Conservation (phyloP, 176 grass and related monocot genomes). For the Oryza officinalis region DNA sequence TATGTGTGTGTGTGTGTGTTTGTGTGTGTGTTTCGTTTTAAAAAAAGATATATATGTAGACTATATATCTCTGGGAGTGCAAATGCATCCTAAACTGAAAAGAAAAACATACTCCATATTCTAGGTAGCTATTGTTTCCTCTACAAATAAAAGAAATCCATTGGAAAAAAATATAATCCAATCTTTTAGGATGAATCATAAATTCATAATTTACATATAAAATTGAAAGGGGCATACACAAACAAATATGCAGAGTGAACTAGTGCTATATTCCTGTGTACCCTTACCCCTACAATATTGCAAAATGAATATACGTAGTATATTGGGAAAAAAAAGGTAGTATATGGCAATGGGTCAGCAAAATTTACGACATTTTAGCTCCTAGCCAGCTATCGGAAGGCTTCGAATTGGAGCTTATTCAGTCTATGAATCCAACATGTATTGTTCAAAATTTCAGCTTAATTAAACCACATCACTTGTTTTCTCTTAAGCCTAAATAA, state of each 20-base stretch:
- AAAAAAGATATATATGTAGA: too few relatives aligned
- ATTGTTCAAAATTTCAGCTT: background rate
- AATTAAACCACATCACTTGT: too few relatives aligned
- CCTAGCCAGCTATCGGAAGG: background rate
- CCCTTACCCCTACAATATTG: too few relatives aligned
- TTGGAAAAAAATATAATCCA: background rate
- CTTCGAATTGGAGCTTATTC: background rate
- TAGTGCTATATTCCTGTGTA: too few relatives aligned
- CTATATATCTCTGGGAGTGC: background rate
- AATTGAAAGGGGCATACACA: background rate
- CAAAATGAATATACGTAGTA: background rate
- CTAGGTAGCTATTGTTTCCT: background rate
- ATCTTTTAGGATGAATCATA: background rate
- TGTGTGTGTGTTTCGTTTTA: too few relatives aligned
- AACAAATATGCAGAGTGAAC: background rate
- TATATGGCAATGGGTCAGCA: background rate
- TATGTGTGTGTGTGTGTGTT: too few relatives aligned
- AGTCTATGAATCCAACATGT: background rate
- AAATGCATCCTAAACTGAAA: background rate
- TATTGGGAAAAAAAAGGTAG: background rate
- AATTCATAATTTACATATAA: background rate
- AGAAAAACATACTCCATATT: background rate
- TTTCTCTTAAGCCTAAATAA: background rate
- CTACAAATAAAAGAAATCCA: background rate
- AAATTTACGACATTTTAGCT: background rate